A percentile compares a stretch with the other conserved stretches of the same genome.
Evolutionary conservation across 257 asterid species (phyloP).

Genomic region (Buddleja alternifolia): DNA sequence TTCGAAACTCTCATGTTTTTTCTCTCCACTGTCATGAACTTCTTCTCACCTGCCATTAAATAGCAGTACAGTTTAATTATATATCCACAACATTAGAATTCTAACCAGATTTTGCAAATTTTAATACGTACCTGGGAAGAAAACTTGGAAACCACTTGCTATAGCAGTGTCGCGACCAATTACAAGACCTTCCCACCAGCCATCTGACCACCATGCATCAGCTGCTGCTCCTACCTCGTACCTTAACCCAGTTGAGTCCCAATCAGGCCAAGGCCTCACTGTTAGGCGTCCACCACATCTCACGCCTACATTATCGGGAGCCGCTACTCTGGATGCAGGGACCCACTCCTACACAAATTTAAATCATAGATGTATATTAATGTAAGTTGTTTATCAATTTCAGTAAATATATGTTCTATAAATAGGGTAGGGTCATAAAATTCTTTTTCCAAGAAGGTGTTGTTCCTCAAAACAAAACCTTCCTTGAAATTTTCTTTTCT

Average conservation of each 20-base stretch:
- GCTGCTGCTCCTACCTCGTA: slow-evolving; percentile 43
- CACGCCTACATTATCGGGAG: slow-evolving; percentile 40
- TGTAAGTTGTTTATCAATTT: too few species aligned
- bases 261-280: slow-evolving; percentile 43
- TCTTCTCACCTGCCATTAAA: slow-evolving; percentile 48
- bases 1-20: slow-evolving; percentile 50
- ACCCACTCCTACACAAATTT: slow-evolving; percentile 40
- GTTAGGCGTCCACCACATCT: slow-evolving; percentile 45
- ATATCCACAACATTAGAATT: background rate
- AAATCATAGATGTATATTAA: background rate
- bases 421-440: too few species aligned
- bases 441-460: too few species aligned
- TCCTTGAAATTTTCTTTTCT: too few species aligned
- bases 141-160: slow-evolving; percentile 31
- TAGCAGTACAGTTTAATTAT: background rate
- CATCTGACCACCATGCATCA: slow-evolving; percentile 50
- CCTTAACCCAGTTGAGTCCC: slow-evolving; percentile 2
- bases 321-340: slow-evolving; percentile 39
- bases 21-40: slow-evolving; percentile 37
- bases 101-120: background rate
- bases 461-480: too few species aligned
- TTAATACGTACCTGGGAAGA: slow-evolving; percentile 37
- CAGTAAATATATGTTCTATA: too few species aligned
- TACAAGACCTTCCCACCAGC: slow-evolving; percentile 60
- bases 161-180: slow-evolving; percentile 26